Base-by-base conservation (phyloP, 768 basidiomycete species). In the Amanita phalloides region DNA sequence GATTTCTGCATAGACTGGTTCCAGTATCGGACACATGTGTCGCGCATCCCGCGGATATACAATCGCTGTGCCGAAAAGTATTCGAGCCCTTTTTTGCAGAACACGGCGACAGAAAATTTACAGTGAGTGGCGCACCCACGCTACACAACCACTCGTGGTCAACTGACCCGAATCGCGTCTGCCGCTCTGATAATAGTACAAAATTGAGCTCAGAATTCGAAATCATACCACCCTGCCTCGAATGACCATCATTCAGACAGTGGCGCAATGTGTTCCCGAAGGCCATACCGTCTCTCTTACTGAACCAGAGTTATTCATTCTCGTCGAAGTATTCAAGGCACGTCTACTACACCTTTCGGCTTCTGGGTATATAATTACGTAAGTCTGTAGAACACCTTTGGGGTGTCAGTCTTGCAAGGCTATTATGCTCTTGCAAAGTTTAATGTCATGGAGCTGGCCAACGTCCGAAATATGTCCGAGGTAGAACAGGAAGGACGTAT, bases 311-410 rank as follows among this genome's bases (percentile, higher is more conserved):
- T 66, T 87, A 2, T 88, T 87, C 54, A 76, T 91, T 43, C 73
- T 91, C 6, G 79, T 90, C 5, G 87, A 91, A 59, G 73, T 91
- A 4, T 90, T 90, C 73, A 91, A 90, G 77, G 89, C 84, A 49
- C 39, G 69, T 33, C 62, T 14, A 11, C 33, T 21, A 42, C 30
- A 32, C 11, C n/a, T 3, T 5, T 41, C 25, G 23, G 33, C 25
- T n/a, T 47, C 17, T 53, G 6, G 8, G 44, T 20, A 50, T n/a
- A n/a, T 13, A 46, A 21, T 48, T 45, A 37, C 23, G 39, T 45
- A 37, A 25, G 39, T 14, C 13, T 52, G n/a, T 59, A 90, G 88
- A 81, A 79, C 55, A 70, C 86, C 0, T 90, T 86, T 57, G 86
- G 90, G 2, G 70, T 91, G 25, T 81, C 86, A 50, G 66, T 91